These are phyloP conservation scores for Eucommia ulmoides DNA, from an alignment of 257 asterid genomes.

Conservation along the genomic window DNA sequence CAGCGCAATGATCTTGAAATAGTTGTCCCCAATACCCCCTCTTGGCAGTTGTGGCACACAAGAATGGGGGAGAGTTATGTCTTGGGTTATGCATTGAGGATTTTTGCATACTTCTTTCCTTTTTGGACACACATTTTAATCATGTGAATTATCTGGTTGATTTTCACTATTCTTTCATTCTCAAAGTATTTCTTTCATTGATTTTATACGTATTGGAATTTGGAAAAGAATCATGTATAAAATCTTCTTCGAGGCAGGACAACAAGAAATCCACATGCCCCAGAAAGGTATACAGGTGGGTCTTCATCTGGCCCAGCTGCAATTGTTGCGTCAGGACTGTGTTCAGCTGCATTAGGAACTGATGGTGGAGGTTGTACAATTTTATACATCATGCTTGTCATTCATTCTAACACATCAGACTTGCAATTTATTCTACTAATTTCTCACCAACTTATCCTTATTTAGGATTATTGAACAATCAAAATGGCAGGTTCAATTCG, in stretches of 20 bases:
- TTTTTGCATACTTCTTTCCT: too few species aligned
- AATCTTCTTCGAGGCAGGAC: slow-evolving; percentile 41
- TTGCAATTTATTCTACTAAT: slow-evolving; percentile 11
- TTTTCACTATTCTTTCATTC: too few species aligned
- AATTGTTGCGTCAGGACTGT: slow-evolving; percentile 88
- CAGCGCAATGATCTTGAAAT: too few species aligned
- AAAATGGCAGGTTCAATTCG: slow-evolving; percentile 78
- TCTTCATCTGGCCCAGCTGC: slow-evolving; percentile 99
- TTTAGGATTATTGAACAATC: slow-evolving; percentile 4
- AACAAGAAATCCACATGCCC: slow-evolving; percentile 93
- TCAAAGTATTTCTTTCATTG: too few species aligned
- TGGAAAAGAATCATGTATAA: neutral
- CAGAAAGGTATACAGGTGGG: slow-evolving; percentile 93
- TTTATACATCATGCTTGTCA: too few species aligned
- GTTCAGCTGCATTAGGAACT: slow-evolving; percentile 95
- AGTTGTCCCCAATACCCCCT: too few species aligned
- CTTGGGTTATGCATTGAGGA: too few species aligned
- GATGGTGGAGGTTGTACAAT: slow-evolving; percentile 96
- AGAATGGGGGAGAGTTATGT: too few species aligned
- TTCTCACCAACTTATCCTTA: slow-evolving; percentile 3
- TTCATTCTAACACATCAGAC: slow-evolving; percentile 11
- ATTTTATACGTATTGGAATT: neutral
- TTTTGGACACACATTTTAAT: too few species aligned
- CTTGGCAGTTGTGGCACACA: too few species aligned
- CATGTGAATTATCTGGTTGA: neutral